A percentile compares a stretch with the other conserved stretches of the same genome.
Conservation (phyloP, 331 rosid species). For the Malus hybrid region DNA sequence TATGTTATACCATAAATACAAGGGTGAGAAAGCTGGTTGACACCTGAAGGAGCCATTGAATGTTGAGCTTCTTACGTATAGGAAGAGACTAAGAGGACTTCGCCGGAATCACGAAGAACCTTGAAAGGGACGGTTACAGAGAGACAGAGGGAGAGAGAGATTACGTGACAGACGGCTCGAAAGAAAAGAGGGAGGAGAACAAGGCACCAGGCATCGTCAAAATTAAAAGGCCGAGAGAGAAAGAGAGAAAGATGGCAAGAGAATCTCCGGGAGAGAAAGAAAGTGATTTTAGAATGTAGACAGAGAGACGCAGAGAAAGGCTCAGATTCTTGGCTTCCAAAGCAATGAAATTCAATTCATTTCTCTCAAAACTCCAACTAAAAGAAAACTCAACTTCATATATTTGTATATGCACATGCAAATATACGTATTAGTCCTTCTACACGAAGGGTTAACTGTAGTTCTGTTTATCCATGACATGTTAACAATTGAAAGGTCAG, state of each 20-base stretch:
- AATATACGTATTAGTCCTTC: not conserved
- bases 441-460: not conserved
- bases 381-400: not conserved
- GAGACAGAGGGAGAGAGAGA: constrained; percentile 10
- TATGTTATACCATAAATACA: constrained; percentile 65
- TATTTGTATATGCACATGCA: not conserved
- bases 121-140: constrained; percentile 25
- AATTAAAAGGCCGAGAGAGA: constrained; percentile 24
- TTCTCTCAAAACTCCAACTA: not conserved
- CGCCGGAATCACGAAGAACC: constrained; percentile 18
- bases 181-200: constrained; percentile 32
- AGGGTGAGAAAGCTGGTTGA: constrained; percentile 77
- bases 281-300: constrained; percentile 24
- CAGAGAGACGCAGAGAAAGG: not conserved
- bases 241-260: constrained; percentile 7
- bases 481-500: not conserved
- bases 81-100: not conserved
- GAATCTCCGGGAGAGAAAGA: constrained; percentile 41
- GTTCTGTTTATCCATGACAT: not conserved
- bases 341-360: constrained; percentile 38
- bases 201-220: constrained; percentile 50
- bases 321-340: constrained; percentile 89
- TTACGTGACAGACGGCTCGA: constrained; percentile 21
- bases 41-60: constrained; percentile 56
- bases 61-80: constrained; percentile 21